Evolutionary conservation across 768 basidiomycete genomes (phyloP).

Genomic region (Agrocybe chaxingu): DNA sequence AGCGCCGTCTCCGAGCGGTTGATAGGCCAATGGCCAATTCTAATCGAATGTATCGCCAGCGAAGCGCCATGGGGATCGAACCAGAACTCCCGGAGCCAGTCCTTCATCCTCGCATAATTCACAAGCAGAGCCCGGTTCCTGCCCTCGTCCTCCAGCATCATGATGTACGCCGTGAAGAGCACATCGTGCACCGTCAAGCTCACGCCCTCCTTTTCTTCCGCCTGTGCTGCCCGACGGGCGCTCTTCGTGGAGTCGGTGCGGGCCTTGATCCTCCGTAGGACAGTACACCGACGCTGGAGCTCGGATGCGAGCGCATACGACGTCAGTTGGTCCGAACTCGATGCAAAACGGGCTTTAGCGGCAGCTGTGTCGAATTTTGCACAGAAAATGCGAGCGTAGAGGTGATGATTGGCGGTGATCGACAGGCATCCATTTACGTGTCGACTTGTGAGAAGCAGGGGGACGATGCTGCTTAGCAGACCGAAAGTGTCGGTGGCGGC

Average conservation of each 20-base stretch:
- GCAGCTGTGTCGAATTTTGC: conserved; percentile 63
- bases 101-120: conserved; percentile 60
- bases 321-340: conserved; percentile 32
- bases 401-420: conserved; percentile 51
- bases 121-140: conserved; percentile 69
- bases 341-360: conserved; percentile 41
- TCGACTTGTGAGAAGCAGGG: conserved; percentile 52
- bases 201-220: conserved; percentile 12
- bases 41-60: conserved; percentile 36
- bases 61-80: conserved; percentile 60
- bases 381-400: conserved; percentile 71
- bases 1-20: conserved; percentile 51
- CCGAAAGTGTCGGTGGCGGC: conserved; percentile 51
- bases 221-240: conserved; percentile 18
- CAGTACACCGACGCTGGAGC: conserved; percentile 56
- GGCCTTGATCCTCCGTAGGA: conserved; percentile 54
- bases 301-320: conserved; percentile 55
- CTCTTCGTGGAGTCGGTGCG: conserved; percentile 34
- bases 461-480: conserved; percentile 56
- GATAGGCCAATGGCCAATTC: conserved; percentile 52
- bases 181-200: conserved; percentile 33
- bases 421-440: conserved; percentile 49
- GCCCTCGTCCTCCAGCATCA: conserved; percentile 81
- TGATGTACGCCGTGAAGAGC: conserved; percentile 67
- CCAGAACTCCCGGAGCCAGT: conserved; percentile 68